Base-by-base conservation (phyloP, 768 basidiomycete species). In the Clavaria fumosa region DNA sequence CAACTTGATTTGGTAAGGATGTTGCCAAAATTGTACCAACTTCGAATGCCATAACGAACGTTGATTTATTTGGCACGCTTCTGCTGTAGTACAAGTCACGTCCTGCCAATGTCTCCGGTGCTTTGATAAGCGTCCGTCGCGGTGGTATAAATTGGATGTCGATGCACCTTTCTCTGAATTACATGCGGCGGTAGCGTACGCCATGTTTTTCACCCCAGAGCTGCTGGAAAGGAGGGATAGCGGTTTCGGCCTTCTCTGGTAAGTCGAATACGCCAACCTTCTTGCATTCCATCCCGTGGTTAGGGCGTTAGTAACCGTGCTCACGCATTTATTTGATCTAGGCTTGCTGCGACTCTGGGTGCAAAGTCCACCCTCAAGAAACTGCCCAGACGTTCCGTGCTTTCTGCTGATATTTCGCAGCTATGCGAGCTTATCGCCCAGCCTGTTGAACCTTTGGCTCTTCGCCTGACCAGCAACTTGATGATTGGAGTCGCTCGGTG, bases 161-260 rank as follows among this genome's bases (percentile, higher is more conserved):
- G 18, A 12, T 33, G 24, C 37, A 10, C n/a, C n/a, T n/a, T n/a
- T n/a, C n/a, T n/a, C n/a, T n/a, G n/a, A n/a, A n/a, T n/a, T n/a
- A n/a, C n/a, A n/a, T n/a, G n/a, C n/a, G n/a, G n/a, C n/a, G n/a
- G n/a, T n/a, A n/a, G n/a, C n/a, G n/a, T n/a, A n/a, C n/a, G n/a
- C n/a, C n/a, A 88, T 93, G 88, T 93, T 93, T 63, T 93, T 86
- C 56, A 72, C 83, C 30, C 64, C 78, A 5, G 86, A 90, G 35
- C 58, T 91, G 3, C 62, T 93, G 18, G 72, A 79, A 14, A 76
- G 71, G 47, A 66, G 86, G 42, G 85, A 91, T 47, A 85, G 78
- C 46, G 84, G 88, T 10, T 89, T 84, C 49, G 89, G 88, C 40
- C 69, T 89, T n/a, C 63, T 88, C 14, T 89, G 85, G 85, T 84